phyloP scores from a whole-genome alignment of 805 yeast genomes.

The Candida stauntonica region DNA sequence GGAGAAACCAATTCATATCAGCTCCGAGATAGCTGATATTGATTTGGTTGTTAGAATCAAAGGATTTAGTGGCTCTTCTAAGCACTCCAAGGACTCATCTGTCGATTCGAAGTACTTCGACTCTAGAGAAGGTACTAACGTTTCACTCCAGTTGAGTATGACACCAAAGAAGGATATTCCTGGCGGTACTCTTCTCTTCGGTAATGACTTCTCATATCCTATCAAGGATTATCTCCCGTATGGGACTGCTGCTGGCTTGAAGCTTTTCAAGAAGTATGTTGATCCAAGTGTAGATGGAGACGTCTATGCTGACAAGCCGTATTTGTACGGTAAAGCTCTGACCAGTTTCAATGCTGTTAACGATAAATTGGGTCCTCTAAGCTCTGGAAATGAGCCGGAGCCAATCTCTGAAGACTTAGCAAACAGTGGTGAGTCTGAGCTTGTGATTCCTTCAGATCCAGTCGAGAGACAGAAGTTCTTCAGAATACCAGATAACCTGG shows the following conservation, averaged over 20 bases:
- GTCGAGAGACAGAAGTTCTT: constrained; percentile 42
- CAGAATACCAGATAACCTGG: constrained; percentile 34
- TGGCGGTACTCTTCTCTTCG: constrained; percentile 57
- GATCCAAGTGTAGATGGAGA: constrained; percentile 68
- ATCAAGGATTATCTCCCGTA: constrained; percentile 54
- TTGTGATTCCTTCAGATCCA: constrained; percentile 30
- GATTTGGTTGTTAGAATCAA: constrained; percentile 39
- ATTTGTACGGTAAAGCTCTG: constrained; percentile 55
- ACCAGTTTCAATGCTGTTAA: constrained; percentile 50
- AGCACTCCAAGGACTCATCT: constrained; percentile 32
- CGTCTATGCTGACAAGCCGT: constrained; percentile 55
- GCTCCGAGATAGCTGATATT: constrained; percentile 36
- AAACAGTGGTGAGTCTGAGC: constrained; percentile 14
- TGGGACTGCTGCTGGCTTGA: constrained; percentile 50
- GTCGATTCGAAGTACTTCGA: constrained; percentile 14
- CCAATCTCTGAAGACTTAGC: constrained; percentile 21
- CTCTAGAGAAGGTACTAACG: constrained; percentile 26
- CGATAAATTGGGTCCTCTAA: constrained; percentile 15
- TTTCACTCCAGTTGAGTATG: constrained; percentile 37
- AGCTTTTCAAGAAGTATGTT: constrained; percentile 51
- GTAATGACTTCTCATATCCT: constrained; percentile 63
- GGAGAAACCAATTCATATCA: constrained; percentile 32
- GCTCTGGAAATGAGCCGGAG: constrained; percentile 9
- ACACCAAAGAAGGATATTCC: constrained; percentile 37
- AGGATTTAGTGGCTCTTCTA: constrained; percentile 41